Conservation (phyloP, 208 protist genomes). For the Acanthamoeba sp. region DNA sequence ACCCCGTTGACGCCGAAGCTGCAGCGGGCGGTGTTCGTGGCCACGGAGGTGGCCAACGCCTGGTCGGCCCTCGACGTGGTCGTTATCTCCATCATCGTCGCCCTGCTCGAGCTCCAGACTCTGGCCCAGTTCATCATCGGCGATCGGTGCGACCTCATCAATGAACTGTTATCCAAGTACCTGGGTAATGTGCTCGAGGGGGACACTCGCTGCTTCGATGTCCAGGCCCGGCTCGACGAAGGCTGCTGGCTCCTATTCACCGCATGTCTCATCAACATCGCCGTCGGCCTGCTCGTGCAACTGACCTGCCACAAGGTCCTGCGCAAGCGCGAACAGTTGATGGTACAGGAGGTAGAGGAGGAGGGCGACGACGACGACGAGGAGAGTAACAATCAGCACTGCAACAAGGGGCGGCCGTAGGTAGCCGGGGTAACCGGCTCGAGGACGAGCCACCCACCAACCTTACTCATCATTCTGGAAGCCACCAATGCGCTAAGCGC, state of each 20-base stretch:
- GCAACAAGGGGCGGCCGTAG: too few relatives aligned
- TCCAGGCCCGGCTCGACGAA: not conserved
- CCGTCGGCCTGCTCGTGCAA: not conserved
- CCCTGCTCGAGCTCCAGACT: constrained; percentile 82
- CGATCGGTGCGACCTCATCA: not conserved
- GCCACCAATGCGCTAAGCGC: too few relatives aligned
- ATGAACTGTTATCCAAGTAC: not conserved
- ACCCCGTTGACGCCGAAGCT: constrained; percentile 76
- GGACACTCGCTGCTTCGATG: not conserved
- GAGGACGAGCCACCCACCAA: too few relatives aligned
- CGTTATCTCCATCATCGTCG: constrained; percentile 82
- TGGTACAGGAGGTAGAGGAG: not conserved
- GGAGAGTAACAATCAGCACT: too few relatives aligned
- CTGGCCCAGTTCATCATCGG: constrained; percentile 84
- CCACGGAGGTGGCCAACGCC: constrained; percentile 89
- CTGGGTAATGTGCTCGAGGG: not conserved
- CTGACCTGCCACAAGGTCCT: constrained; percentile 76
- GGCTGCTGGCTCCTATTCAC: constrained; percentile 24
- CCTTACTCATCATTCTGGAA: too few relatives aligned
- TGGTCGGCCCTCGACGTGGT: constrained; percentile 92
- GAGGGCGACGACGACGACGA: not conserved
- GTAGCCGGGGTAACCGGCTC: too few relatives aligned
- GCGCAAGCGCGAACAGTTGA: constrained; percentile 6
- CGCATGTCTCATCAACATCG: not conserved
- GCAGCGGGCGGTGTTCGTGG: constrained; percentile 78